Base-by-base conservation (phyloP, 768 basidiomycete genomes). In the Rhodotorula graminis region DNA sequence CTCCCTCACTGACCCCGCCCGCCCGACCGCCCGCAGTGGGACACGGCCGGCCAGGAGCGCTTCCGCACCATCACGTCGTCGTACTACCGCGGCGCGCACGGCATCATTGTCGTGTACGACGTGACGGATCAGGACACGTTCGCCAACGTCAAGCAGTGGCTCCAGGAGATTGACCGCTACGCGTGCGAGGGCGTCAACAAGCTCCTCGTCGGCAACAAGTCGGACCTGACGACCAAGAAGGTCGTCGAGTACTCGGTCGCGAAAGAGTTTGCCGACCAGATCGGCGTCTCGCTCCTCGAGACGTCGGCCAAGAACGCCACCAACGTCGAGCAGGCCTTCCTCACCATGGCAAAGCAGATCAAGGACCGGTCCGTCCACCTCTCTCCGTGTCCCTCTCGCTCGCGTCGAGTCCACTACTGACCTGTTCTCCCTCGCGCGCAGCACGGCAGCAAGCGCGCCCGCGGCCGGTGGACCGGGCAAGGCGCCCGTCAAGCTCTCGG, bases 41-140 rank as follows among this genome's bases (percentile, higher is more conserved):
- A 98, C 81, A 99, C 95, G 71, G 94, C 95, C 70, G 96, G 96
- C 47, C 95, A 98, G 84, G 96, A 99, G 84, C 90, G 94, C 40
- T 97, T 97, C 85, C 86, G 95, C 80, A 97, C 96, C 33, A 98
- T 99, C 81, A 98, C 96, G 57, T 94, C 94, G 31, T 92, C 94
- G n/a, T 99, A 99, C 83, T 99, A 99, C 85, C 91, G 96, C 76
- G 95, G 95, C 55, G 96, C 96, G n/a, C 95, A 96, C 89, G 96
- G 96, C 67, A 99, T 98, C 80, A 85, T 99, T 67, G 86, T 99
- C 71, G 94, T 99, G 29, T 99, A 97, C 82, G 80, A 81, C 73
- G 95, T 99, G 44, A 94, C 93, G 46, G 93, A 95, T 82, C 89
- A 92, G 80, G 79, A 79, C 74, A 79, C 77, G 12, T 77, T 72